These are phyloP conservation scores for Panicum miliaceum DNA, from an alignment of 176 grass and related monocot genomes.

Conservation along the genomic window DNA sequence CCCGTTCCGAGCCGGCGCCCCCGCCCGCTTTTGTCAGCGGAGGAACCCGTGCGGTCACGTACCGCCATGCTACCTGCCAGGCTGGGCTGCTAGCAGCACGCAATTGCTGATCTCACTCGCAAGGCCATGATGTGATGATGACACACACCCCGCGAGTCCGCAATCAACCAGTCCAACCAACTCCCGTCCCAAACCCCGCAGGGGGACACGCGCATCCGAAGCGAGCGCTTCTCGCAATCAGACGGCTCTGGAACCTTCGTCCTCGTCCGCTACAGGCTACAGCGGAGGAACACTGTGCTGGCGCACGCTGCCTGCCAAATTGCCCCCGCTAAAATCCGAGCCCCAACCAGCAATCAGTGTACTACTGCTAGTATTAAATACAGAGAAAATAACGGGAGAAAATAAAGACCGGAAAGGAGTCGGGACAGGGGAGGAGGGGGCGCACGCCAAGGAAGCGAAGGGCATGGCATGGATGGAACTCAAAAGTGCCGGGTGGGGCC, in stretches of 20 bases:
- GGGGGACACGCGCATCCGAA: background rate
- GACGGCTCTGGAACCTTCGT: background rate
- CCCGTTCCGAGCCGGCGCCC: background rate
- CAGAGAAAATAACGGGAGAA: background rate
- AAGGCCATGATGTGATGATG: constrained; percentile 6
- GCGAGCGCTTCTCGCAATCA: background rate
- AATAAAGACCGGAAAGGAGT: constrained; percentile 27
- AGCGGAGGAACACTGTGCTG: background rate
- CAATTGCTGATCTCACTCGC: constrained; percentile 33
- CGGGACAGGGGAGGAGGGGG: background rate
- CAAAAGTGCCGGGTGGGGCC: constrained; percentile 48
- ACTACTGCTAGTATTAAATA: background rate
- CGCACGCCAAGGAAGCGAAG: background rate
- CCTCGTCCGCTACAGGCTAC: background rate
- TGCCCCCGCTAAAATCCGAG: background rate
- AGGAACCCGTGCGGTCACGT: constrained; percentile 9
- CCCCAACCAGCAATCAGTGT: background rate
- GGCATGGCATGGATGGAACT: constrained; percentile 15
- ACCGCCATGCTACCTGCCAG: background rate
- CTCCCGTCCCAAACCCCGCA: background rate
- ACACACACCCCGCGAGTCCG: background rate
- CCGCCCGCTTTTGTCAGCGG: no score
- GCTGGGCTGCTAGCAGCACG: background rate
- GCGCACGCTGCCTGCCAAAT: background rate
- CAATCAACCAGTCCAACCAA: background rate